Evolutionary conservation across 208 protist species (phyloP).

Genomic region (Trypanosoma rangeli): DNA sequence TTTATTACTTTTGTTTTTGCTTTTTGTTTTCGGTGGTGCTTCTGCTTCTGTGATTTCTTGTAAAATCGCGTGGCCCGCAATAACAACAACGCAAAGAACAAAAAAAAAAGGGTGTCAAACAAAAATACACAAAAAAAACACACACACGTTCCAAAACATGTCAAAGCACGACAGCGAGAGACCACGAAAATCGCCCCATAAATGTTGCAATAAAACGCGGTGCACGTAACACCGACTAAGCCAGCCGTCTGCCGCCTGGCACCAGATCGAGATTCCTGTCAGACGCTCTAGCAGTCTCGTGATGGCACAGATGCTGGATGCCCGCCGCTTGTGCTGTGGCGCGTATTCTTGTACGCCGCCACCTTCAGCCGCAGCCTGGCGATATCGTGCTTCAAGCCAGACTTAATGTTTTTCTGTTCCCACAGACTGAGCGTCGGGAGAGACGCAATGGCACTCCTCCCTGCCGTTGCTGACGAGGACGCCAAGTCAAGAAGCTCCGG

Average conservation of each 20-base stretch:
- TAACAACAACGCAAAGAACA: background rate
- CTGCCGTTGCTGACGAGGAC: conserved; percentile 17
- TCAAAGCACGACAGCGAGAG: background rate
- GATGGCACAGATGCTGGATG: background rate
- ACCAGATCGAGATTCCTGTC: background rate
- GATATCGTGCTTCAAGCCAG: conserved; percentile 40
- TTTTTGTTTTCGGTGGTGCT: background rate
- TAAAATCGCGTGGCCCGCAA: too few species aligned
- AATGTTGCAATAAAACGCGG: background rate
- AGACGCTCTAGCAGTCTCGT: background rate
- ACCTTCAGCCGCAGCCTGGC: conserved; percentile 44
- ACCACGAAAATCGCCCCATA: background rate
- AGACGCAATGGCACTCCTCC: conserved; percentile 27
- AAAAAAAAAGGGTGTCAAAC: background rate
- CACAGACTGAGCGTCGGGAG: conserved; percentile 48
- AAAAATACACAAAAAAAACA: background rate
- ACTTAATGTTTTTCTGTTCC: conserved; percentile 33
- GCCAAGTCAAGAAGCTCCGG: conserved; percentile 46
- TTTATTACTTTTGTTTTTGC: background rate
- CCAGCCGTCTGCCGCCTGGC: background rate
- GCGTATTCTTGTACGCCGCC: conserved; percentile 41
- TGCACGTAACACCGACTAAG: background rate
- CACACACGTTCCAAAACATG: background rate
- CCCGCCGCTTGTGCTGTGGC: background rate
- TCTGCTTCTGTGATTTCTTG: background rate